Base-by-base conservation (phyloP, 208 protist species). In the Lotmaria passim region DNA sequence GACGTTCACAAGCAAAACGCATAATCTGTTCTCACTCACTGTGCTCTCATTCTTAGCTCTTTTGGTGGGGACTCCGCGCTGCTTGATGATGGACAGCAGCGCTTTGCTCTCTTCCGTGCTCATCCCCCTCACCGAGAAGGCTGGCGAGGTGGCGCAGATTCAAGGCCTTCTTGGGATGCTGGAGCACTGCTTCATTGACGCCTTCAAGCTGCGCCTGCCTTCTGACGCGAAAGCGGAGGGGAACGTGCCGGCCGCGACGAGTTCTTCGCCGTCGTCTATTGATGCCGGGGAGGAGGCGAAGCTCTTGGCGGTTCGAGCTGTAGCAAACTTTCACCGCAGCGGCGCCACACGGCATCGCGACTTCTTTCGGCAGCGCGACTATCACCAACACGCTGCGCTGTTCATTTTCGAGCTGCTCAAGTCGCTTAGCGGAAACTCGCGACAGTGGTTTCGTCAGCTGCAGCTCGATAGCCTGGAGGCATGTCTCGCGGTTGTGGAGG, bases 351-450 rank as follows among this genome's bases (percentile, higher is more conserved):
- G 60, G 31, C 82, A 90, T 44, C 33, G 33, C 8, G 62, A 26
- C 17, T 91, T 89, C 65, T 91, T 93, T 69, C 41, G 59, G 41
- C 60, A 28, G 15, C 38, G 61, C 36, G 62, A 68, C 34, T 93
- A 96, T 62, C 83, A 90, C 72, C 68, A 75, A 7, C 82, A 87
- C 60, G 87, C 89, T 8, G 88, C 91, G 5, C 77, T 96, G 53
- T 96, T 96, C 51, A 76, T 96, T 55, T 84, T 93, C 46, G 89
- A 92, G 63, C 64, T 96, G 38, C 78, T 96, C 38, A 78, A 86
- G 21, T 83, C 80, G 2, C 64, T 96, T 21, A 78, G 81, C 24
- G 89, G 89, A 0, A 81, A 93, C 68, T 92, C 87, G 24, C 63
- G 85, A 64, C 23, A 79, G 61, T 94, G 89, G 89, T 96, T 91